Percentiles rank a stretch among this genome's conserved stretches.
Evolutionary conservation across 2,329 filamentous ascomycete genomes (phyloP).

Genomic region (Xylariaceae sp.): DNA sequence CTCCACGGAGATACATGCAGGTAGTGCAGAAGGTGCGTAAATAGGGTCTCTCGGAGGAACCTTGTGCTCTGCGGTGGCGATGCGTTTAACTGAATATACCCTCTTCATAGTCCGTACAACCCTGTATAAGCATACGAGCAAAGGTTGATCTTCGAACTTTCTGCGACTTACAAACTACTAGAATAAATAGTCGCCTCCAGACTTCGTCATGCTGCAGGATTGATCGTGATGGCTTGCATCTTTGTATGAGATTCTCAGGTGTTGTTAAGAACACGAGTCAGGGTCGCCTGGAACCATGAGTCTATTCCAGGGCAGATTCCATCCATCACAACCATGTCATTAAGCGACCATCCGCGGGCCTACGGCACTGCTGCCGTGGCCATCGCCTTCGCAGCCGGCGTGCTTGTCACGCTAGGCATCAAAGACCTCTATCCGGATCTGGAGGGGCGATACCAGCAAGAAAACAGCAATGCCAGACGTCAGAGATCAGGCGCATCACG

Average conservation of each 20-base stretch:
- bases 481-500: constrained; percentile 43
- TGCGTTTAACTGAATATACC: background rate
- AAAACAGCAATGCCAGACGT: constrained; percentile 30
- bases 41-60: too few relatives aligned
- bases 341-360: constrained; percentile 55
- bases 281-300: constrained; percentile 3
- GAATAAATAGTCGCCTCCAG: background rate
- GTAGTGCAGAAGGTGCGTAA: too few relatives aligned
- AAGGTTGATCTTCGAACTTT: background rate
- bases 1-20: too few relatives aligned
- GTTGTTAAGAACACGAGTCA: background rate
- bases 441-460: constrained; percentile 56
- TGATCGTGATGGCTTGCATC: background rate
- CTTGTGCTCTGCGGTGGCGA: background rate
- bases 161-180: background rate
- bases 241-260: background rate
- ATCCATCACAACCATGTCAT: constrained; percentile 43
- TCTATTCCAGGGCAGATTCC: background rate
- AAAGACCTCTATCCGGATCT: constrained; percentile 76
- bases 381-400: constrained; percentile 70
- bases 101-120: background rate
- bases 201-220: too few relatives aligned
- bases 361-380: constrained; percentile 62
- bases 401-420: constrained; percentile 68
- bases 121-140: background rate